Percentiles rank a stretch among this genome's conserved stretches.
Evolutionary conservation across 1,284 basidiomycete species (phyloP).

Genomic region (Tilletia walkeri): DNA sequence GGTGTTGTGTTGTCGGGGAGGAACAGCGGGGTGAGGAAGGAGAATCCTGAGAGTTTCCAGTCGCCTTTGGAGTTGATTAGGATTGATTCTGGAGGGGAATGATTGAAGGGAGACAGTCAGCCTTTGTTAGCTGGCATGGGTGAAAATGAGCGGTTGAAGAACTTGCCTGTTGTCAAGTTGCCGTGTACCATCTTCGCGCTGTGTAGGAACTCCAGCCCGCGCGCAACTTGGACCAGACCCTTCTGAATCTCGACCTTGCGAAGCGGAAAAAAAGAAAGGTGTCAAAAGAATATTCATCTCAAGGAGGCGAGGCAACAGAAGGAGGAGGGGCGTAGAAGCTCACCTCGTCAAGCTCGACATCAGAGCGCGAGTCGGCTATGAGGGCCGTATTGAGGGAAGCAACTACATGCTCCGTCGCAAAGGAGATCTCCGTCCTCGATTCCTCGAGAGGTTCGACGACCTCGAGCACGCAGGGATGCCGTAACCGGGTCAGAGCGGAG

Average conservation of each 20-base stretch:
- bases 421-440: slow-evolving; percentile 75
- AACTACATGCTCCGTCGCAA: slow-evolving; percentile 76
- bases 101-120: not conserved
- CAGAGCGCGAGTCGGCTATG: slow-evolving; percentile 29
- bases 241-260: slow-evolving; percentile 77
- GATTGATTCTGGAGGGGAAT: slow-evolving; percentile 25
- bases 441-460: slow-evolving; percentile 99
- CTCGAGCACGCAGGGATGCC: slow-evolving; percentile 95
- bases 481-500: slow-evolving; percentile 75
- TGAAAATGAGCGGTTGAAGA: slow-evolving; percentile 55
- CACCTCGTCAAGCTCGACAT: slow-evolving; percentile 51
- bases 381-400: slow-evolving; percentile 34
- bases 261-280: not conserved
- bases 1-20: slow-evolving; percentile 67
- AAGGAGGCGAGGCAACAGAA: slow-evolving; percentile 57
- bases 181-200: slow-evolving; percentile 85
- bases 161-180: slow-evolving; percentile 74
- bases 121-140: slow-evolving; percentile 17
- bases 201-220: slow-evolving; percentile 89
- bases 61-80: slow-evolving; percentile 70
- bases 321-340: slow-evolving; percentile 71
- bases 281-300: slow-evolving; percentile 63
- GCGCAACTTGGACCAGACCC: slow-evolving; percentile 87
- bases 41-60: slow-evolving; percentile 93
- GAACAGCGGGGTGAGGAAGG: slow-evolving; percentile 73